A percentile compares a stretch with the other conserved stretches of the same genome.
phyloP scores from a whole-genome alignment of 2,329 filamentous ascomycete genomes.

The Ascomycota sp. region DNA sequence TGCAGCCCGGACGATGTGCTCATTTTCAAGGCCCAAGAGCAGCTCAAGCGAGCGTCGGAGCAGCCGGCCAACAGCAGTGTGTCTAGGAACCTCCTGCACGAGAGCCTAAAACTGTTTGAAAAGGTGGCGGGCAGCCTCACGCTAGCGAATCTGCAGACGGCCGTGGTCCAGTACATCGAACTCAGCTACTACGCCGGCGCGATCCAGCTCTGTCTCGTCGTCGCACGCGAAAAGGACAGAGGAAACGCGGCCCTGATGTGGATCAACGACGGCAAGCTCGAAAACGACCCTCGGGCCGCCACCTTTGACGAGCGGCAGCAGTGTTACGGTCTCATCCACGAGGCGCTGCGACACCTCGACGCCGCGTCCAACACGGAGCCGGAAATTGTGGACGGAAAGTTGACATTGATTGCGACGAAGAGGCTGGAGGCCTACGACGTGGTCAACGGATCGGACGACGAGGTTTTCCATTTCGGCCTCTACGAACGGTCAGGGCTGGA shows the following conservation, averaged over 20 bases:
- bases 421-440: slow-evolving; percentile 76
- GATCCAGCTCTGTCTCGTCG: slow-evolving; percentile 66
- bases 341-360: slow-evolving; percentile 63
- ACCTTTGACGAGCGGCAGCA: slow-evolving; percentile 51
- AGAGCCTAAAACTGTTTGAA: slow-evolving; percentile 74
- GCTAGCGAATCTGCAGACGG: slow-evolving; percentile 57
- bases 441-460: slow-evolving; percentile 71
- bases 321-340: slow-evolving; percentile 77
- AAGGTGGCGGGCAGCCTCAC: slow-evolving; percentile 71
- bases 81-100: slow-evolving; percentile 62
- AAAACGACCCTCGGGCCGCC: slow-evolving; percentile 45
- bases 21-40: slow-evolving; percentile 95
- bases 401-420: slow-evolving; percentile 56
- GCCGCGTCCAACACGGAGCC: slow-evolving; percentile 45
- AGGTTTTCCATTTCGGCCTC: slow-evolving; percentile 89
- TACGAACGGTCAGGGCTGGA: slow-evolving; percentile 95
- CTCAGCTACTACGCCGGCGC: slow-evolving; percentile 88
- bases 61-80: slow-evolving; percentile 53
- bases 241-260: slow-evolving; percentile 71
- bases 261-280: slow-evolving; percentile 65
- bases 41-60: slow-evolving; percentile 73
- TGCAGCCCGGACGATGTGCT: slow-evolving; percentile 94
- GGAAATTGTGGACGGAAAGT: slow-evolving; percentile 56
- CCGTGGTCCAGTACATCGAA: slow-evolving; percentile 57
- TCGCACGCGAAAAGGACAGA: slow-evolving; percentile 69